Evolutionary conservation across 2,329 filamentous ascomycete species (phyloP).

Genomic region (Fusarium sp.): DNA sequence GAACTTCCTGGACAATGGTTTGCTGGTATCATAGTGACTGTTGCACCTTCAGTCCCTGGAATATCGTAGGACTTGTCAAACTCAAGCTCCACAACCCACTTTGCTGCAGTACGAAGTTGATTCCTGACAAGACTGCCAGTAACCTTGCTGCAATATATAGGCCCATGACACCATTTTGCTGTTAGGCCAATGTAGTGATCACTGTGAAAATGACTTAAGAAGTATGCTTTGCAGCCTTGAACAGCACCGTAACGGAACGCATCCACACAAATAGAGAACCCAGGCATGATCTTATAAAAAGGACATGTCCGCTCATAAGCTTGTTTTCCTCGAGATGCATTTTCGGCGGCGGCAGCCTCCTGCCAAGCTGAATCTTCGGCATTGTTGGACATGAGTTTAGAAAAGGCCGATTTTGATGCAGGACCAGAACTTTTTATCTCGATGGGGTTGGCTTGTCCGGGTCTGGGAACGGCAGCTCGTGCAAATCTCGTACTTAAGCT

Average conservation of each 20-base stretch:
- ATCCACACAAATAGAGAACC: constrained; percentile 92
- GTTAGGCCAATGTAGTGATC: constrained; percentile 96
- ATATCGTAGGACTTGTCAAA: constrained; percentile 86
- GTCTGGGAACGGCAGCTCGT: constrained; percentile 77
- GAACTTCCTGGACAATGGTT: constrained; percentile 98
- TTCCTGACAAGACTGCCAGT: constrained; percentile 90
- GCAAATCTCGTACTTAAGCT: constrained; percentile 71
- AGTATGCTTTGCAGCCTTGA: constrained; percentile 92
- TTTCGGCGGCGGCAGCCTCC: constrained; percentile 83
- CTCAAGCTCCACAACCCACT: constrained; percentile 86
- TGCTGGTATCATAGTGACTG: constrained; percentile 93
- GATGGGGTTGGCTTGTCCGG: constrained; percentile 86
- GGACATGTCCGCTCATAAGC: constrained; percentile 92
- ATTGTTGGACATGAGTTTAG: constrained; percentile 91
- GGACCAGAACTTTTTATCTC: constrained; percentile 60
- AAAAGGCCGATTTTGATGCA: constrained; percentile 78
- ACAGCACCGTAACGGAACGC: constrained; percentile 96
- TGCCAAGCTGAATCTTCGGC: constrained; percentile 93
- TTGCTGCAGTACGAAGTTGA: constrained; percentile 86
- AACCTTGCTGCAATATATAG: constrained; percentile 95
- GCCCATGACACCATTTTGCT: constrained; percentile 89
- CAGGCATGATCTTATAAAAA: constrained; percentile 98
- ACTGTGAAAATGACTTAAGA: constrained; percentile 97
- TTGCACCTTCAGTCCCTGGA: constrained; percentile 83
- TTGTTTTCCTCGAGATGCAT: constrained; percentile 83